These are phyloP conservation scores for Wickerhamiella bombiphila DNA, from an alignment of 805 yeast species.

Conservation along the genomic window DNA sequence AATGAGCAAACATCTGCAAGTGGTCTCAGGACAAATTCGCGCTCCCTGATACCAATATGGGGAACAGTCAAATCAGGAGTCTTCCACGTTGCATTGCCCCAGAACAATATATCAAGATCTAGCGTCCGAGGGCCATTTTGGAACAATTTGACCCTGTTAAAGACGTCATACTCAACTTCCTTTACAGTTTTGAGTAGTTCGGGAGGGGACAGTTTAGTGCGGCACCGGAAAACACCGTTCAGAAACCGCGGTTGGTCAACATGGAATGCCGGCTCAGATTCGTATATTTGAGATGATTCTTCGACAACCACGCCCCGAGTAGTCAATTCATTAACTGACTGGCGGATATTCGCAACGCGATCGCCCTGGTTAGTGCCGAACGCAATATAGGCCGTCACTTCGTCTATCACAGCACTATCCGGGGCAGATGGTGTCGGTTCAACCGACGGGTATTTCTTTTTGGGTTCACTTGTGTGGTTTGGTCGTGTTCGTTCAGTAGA, in stretches of 20 bases:
- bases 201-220: constrained; percentile 50
- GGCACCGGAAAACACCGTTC: constrained; percentile 64
- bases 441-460: neutral
- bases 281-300: constrained; percentile 63
- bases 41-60: constrained; percentile 73
- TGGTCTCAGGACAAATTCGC: constrained; percentile 84
- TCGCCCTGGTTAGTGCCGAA: constrained; percentile 84
- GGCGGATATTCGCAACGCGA: constrained; percentile 43
- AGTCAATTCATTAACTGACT: constrained; percentile 38
- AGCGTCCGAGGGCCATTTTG: constrained; percentile 89
- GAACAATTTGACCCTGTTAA: constrained; percentile 58
- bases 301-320: constrained; percentile 32
- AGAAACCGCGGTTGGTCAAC: constrained; percentile 65
- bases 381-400: constrained; percentile 47
- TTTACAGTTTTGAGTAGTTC: constrained; percentile 50
- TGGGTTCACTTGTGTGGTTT: constrained; percentile 9
- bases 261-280: constrained; percentile 86
- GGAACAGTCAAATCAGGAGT: constrained; percentile 56
- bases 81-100: constrained; percentile 43
- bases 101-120: constrained; percentile 76
- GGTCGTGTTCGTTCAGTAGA: constrained; percentile 35
- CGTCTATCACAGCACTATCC: neutral
- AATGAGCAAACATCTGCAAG: constrained; percentile 49
- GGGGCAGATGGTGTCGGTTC: neutral
- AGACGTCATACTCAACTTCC: constrained; percentile 57